A percentile compares a stretch with the other conserved stretches of the same genome.
These are phyloP conservation scores for Corchorus olitorius DNA, from an alignment of 345 rosid species.

Conservation along the genomic window DNA sequence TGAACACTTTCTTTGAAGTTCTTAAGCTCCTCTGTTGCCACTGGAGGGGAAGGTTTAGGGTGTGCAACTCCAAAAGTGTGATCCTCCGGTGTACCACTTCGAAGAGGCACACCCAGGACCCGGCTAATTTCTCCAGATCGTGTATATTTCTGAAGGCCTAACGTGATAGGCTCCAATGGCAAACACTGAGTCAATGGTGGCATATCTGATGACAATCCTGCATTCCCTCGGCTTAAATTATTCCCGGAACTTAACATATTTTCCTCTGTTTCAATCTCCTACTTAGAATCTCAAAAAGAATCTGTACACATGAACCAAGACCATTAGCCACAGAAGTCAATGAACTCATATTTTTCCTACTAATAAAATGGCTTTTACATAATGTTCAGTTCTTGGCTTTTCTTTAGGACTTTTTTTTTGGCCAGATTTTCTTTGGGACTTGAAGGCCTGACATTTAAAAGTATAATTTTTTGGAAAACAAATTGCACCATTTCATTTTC, in stretches of 20 bases:
- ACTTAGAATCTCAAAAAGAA: slow-evolving; percentile 16
- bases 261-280: slow-evolving; percentile 27
- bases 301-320: not conserved
- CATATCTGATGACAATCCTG: slow-evolving; percentile 55
- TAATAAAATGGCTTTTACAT: not conserved
- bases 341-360: not conserved
- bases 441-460: not conserved
- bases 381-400: not conserved
- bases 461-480: not conserved
- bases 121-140: slow-evolving; percentile 84
- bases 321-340: slow-evolving; percentile 4
- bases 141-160: slow-evolving; percentile 63
- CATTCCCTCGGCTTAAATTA: slow-evolving; percentile 53
- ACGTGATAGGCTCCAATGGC: slow-evolving; percentile 74
- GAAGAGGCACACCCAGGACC: slow-evolving; percentile 65
- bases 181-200: slow-evolving; percentile 64
- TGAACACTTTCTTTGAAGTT: slow-evolving; percentile 84
- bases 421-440: not conserved
- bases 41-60: slow-evolving; percentile 60
- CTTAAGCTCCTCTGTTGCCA: slow-evolving; percentile 80
- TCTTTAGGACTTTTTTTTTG: not conserved
- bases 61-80: slow-evolving; percentile 62
- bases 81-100: slow-evolving; percentile 59
- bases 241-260: slow-evolving; percentile 62
- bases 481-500: not conserved